A percentile compares a stretch with the other conserved stretches of the same genome.
Conservation (phyloP, 257 asterid species). For the Jacaranda mimosifolia region DNA sequence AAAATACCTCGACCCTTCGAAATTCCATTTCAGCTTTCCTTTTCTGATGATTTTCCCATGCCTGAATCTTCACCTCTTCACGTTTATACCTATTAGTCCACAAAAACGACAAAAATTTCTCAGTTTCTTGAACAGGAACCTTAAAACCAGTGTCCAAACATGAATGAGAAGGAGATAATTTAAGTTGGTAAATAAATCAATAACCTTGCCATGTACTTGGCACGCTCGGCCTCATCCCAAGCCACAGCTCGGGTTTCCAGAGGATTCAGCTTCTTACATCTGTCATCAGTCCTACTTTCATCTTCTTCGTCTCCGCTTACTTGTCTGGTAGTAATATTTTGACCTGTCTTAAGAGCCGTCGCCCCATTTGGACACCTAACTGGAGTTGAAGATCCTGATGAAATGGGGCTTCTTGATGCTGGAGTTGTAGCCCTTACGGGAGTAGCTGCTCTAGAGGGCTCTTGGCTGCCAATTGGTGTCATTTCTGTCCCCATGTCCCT, state of each 20-base stretch:
- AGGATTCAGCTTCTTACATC: slow-evolving; percentile 53
- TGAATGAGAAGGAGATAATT: background rate
- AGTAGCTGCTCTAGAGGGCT: slow-evolving; percentile 91
- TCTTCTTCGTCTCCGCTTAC: slow-evolving; percentile 28
- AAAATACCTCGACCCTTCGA: slow-evolving; percentile 77
- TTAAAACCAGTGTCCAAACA: background rate
- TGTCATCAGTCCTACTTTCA: slow-evolving; percentile 39
- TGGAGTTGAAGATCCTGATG: slow-evolving; percentile 72
- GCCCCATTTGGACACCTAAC: slow-evolving; percentile 53
- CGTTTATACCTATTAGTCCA: slow-evolving; percentile 71
- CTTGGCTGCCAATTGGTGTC: slow-evolving; percentile 94
- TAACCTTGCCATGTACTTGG: slow-evolving; percentile 92
- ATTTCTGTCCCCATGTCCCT: slow-evolving; percentile 99
- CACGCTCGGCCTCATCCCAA: slow-evolving; percentile 97
- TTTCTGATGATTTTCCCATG: slow-evolving; percentile 93
- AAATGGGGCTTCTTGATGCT: slow-evolving; percentile 61
- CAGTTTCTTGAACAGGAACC: no score
- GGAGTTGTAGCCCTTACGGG: slow-evolving; percentile 80
- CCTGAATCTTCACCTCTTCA: slow-evolving; percentile 91
- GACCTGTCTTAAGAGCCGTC: slow-evolving; percentile 37
- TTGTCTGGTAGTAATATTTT: slow-evolving; percentile 32
- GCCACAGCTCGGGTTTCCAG: slow-evolving; percentile 80
- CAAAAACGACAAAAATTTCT: no score
- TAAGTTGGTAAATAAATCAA: background rate
- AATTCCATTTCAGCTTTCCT: slow-evolving; percentile 90